Evolutionary conservation across 164 flowering plant species (phyloP), one percentile per base, ranked within the genome.

Genomic region (Nymphaea colorata): DNA sequence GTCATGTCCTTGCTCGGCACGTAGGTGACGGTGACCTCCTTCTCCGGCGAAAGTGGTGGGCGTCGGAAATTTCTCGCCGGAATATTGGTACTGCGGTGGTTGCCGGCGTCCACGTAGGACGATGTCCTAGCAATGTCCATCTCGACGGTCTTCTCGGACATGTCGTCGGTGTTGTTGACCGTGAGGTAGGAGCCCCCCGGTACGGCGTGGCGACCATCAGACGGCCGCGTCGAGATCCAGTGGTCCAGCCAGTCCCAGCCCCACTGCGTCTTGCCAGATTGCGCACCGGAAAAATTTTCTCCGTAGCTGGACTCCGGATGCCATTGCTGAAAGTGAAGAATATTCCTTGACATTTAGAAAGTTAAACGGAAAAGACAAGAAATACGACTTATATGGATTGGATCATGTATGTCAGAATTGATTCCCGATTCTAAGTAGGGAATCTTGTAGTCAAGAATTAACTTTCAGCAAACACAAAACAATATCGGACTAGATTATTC

Each of bases 211-310:
- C 73, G 80, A 25, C 63, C 72, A 0, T 85, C 78, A 77, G 81
- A 70, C 3, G 84, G 89, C 55, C 91, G 96, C 2, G 92, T 68
- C 2, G 91, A 86, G 93, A 91, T 90, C 99, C 99, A 94, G 5
- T 78, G 79, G 75, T 91, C 97, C 3, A 91, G 86, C 97, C 96
- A 90, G 62, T 89, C 91, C 96, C 97, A 88, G 4, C 93, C 97
- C 89, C 87, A 83, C 62, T 82, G 88, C 25, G 82, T 77, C 76
- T 79, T 84, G 2, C 83, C 86, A 2, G 3, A 41, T 41, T 80
- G 84, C 16, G 74, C 69, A 6, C 42, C 69, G 43, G 74, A 70
- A 10, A 73, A 62, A 43, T 55, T 75, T 3, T 44, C 51, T 2
- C 74, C 71, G 36, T 43, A 55, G 42, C 62, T 65, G 16, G 72